phyloP scores from a whole-genome alignment of 2,329 filamentous ascomycete species.

The Achaetomium macrosporum region DNA sequence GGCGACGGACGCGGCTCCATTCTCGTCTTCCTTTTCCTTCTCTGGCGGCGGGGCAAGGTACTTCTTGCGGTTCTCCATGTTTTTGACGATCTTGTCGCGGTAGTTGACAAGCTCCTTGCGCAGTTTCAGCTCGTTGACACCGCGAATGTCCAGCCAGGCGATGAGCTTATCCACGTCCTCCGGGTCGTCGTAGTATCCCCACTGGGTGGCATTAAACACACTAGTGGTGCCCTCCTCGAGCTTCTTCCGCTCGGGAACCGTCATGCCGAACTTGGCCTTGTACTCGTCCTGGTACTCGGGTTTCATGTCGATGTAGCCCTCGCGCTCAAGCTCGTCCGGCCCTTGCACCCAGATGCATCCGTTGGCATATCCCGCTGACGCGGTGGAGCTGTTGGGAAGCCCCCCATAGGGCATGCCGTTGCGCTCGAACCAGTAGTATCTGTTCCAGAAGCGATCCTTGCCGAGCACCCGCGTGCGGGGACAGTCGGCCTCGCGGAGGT shows the following conservation, averaged over 20 bases:
- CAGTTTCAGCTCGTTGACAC: conserved; percentile 78
- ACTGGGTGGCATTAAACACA: conserved; percentile 71
- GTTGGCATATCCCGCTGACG: conserved; percentile 82
- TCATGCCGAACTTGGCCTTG: conserved; percentile 69
- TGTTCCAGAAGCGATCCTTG: conserved; percentile 95
- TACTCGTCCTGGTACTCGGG: conserved; percentile 70
- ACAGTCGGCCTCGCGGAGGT: conserved; percentile 89
- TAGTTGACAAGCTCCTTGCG: conserved; percentile 78
- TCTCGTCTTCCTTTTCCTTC: conserved; percentile 33
- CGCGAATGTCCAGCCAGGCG: conserved; percentile 81
- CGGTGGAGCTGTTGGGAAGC: conserved; percentile 80
- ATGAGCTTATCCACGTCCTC: conserved; percentile 73
- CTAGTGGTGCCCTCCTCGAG: conserved; percentile 78
- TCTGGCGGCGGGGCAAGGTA: conserved; percentile 56
- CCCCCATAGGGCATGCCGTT: conserved; percentile 97
- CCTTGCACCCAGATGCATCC: conserved; percentile 96
- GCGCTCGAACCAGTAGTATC: conserved; percentile 98
- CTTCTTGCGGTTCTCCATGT: conserved; percentile 73
- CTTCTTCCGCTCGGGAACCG: conserved; percentile 76
- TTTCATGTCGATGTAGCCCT: conserved; percentile 77
- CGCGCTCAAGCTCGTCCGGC: conserved; percentile 78
- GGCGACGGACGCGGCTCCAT: neutral
- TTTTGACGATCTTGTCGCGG: conserved; percentile 66
- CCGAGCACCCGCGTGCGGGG: conserved; percentile 84
- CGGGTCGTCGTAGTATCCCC: conserved; percentile 85